Base-by-base conservation (phyloP, 1,139 yeast genomes). In the Eremothecium coryli region DNA sequence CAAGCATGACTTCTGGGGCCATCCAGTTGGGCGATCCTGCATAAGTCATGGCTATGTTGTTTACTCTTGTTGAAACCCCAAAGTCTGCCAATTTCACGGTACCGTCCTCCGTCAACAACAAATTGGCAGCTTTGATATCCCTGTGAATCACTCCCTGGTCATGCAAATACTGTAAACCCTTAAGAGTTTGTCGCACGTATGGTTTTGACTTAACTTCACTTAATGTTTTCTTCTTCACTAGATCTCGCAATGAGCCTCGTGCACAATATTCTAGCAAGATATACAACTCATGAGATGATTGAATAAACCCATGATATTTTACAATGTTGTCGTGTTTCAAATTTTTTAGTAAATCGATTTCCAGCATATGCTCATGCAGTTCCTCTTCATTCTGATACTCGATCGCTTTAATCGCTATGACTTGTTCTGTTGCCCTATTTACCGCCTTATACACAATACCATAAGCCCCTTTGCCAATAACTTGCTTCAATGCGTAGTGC, bases 1-100 rank as follows among this genome's bases (percentile, higher is more conserved):
- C 77, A 12, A 82, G 77, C 28, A 90, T 85, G 21, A 90, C 95
- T 54, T 90, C 98, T 0, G 98, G 98, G 0, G 97, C 98, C 99
- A 93, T 93, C 99, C 99, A 93, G 56, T 90, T 90, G 1, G 97
- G 95, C 0, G 98, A 90, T 2, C 99, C 99, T 0, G 93, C 97
- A 64, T 88, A 81, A 0, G 97, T 88, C 49, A 78, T 65, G 5
- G 81, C 75, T 33, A 76, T 73, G 9, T 80, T 66, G 1, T 90
- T 73, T 16, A 84, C 71, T 52, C 82, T 84, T 1, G 97, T 94
- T 0, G 98, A 95, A 8, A 90, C 98, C 3, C 99, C 99, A 61
- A 90, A 90, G 57, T 90, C 99, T 56, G 98, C 90, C 38, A 93
- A 65, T 48, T 84, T 85, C n/a, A 64, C 60, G 7, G 84, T 84